Evolutionary conservation across 345 rosid species (phyloP).

Genomic region (Excoecaria cochinchinensis): DNA sequence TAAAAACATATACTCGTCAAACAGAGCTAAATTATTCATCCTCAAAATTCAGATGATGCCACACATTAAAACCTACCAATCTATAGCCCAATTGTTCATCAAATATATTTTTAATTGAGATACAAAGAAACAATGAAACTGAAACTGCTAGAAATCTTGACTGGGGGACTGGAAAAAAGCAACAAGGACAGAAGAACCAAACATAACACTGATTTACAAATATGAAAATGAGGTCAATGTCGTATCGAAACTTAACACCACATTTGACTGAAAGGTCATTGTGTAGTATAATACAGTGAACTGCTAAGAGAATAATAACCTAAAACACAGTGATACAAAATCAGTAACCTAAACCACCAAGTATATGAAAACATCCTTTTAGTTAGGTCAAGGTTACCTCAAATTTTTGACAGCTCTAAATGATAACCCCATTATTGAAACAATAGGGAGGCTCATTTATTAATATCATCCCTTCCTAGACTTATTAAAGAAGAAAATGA

Average conservation of each 20-base stretch:
- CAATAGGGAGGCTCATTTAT: not conserved
- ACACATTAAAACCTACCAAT: not conserved
- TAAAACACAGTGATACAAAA: not conserved
- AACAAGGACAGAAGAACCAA: not conserved
- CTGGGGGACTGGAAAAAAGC: not conserved
- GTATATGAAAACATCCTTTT: too few relatives aligned
- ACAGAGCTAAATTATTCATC: not conserved
- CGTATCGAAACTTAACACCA: not conserved
- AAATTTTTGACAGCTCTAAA: not conserved
- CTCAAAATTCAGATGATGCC: not conserved
- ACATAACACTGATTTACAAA: not conserved
- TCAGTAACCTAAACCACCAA: not conserved
- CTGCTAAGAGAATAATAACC: not conserved
- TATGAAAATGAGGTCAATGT: not conserved
- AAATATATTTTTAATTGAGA: not conserved
- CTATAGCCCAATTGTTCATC: not conserved
- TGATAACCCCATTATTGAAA: not conserved
- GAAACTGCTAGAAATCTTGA: not conserved
- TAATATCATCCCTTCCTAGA: too few relatives aligned
- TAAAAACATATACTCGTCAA: not conserved
- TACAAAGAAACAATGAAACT: not conserved
- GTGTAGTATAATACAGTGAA: not conserved
- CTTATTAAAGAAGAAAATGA: not conserved
- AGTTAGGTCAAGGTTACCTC: not conserved
- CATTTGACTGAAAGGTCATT: not conserved